Evolutionary conservation across 805 yeast genomes (phyloP).

Genomic region (Candida manassasensis): DNA sequence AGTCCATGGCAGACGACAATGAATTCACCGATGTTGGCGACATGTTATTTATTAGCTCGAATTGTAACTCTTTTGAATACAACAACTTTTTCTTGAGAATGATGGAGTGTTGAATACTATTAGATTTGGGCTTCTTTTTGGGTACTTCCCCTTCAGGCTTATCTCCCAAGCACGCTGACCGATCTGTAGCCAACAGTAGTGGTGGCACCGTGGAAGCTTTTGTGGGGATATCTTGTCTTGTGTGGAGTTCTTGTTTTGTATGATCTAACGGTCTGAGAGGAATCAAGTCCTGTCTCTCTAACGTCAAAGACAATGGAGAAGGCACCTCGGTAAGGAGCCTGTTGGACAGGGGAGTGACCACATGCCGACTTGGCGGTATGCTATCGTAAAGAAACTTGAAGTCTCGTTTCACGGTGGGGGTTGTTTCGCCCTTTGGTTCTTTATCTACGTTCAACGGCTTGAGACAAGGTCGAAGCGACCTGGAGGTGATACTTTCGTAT

Average conservation of each 20-base stretch:
- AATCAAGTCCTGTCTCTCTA: slow-evolving; percentile 5
- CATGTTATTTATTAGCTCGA: slow-evolving; percentile 22
- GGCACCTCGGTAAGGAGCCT: slow-evolving; percentile 12
- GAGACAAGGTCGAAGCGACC: slow-evolving; percentile 12
- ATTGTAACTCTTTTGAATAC: slow-evolving; percentile 35
- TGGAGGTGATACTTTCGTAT: slow-evolving; percentile 15
- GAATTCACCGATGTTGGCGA: slow-evolving; percentile 2
- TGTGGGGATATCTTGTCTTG: slow-evolving; percentile 6
- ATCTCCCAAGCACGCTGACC: no score
- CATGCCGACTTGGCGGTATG: slow-evolving; percentile 1
- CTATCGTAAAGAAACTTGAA: slow-evolving; percentile 19
- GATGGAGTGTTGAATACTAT: slow-evolving; percentile 19
- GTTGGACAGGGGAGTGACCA: slow-evolving; percentile 6
- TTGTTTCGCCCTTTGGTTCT: neutral
- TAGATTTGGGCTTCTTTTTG: slow-evolving; percentile 13
- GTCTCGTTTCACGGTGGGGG: slow-evolving; percentile 16
- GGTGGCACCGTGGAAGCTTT: no score
- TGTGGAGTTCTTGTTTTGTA: slow-evolving; percentile 3
- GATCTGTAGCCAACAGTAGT: no score
- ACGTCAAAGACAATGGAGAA: slow-evolving; percentile 20
- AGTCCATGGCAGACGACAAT: slow-evolving; percentile 8
- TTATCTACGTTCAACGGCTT: slow-evolving; percentile 12
- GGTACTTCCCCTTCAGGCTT: slow-evolving; percentile 1
- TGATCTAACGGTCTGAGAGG: slow-evolving; percentile 1
- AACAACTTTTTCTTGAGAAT: slow-evolving; percentile 27